Evolutionary conservation across 1,284 basidiomycete genomes (phyloP), one percentile per base, ranked within the genome.

Genomic region (Cutaneotrichosporon sp.): DNA sequence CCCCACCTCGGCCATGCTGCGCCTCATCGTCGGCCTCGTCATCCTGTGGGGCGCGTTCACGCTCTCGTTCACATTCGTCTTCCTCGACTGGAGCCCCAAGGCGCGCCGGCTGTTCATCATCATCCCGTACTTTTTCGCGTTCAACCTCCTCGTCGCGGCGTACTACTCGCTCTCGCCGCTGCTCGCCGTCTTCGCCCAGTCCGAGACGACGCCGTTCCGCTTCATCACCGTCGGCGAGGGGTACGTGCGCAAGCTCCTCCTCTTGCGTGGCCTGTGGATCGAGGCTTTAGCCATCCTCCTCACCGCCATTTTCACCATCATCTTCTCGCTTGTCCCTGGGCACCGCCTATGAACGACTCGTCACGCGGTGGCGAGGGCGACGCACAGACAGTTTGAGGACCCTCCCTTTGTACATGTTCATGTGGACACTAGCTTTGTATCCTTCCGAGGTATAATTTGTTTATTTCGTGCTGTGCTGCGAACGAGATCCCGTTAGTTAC

Each of bases 141-240:
- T 91, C 70, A 87, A 95, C 68, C 89, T 91, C 81, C 86, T 99
- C 64, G 84, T 97, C 60, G 91, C 93, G 24, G 92, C 97, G 74
- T 91, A 95, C 79, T 99, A 99, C 81, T 92, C 95, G 77, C 87
- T 98, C 59, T 95, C 97, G 78, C 95, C 95, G 3, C 82, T 97
- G 69, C 72, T 84, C 50, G 81, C 79, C 13, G 62, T 82, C 18
- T 68, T 80, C 47, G 71, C 74, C 38, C 74, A 70, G 69, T 77
- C 82, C 53, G 72, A 81, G 56, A 80, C 79, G n/a, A 77, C 92
- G 14, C 94, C 95, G 2, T 97, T 98, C 86, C 87, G 90, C 58
- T 89, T 91, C 7, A 88, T 97, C 57, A 84, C 84, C 27, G 92
- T 99, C 59, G 86, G 88, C 54, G 95, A 99, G 79, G 88, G 88